Percentiles rank a stretch among this genome's conserved stretches.
Conservation (phyloP, 805 yeast genomes). For the Yarrowia divulgata region DNA sequence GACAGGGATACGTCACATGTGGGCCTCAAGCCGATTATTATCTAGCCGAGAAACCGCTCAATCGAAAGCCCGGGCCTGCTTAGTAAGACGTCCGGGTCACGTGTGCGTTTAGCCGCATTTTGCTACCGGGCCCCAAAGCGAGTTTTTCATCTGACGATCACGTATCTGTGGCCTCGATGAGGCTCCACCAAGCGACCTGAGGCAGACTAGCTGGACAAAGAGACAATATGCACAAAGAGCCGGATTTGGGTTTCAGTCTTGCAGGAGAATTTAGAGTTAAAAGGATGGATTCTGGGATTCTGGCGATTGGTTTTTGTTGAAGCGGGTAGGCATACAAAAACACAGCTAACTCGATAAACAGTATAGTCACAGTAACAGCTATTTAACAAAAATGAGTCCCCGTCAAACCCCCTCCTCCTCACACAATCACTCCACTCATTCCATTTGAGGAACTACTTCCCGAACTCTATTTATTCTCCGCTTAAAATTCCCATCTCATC, state of each 20-base stretch:
- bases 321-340: background rate
- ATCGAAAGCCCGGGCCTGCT: too few species aligned
- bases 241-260: background rate
- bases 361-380: background rate
- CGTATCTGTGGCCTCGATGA: constrained; percentile 38
- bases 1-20: constrained; percentile 31
- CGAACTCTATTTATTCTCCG: constrained; percentile 26
- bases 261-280: background rate
- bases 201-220: constrained; percentile 23
- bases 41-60: background rate
- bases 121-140: background rate
- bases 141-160: constrained; percentile 18
- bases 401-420: background rate
- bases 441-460: background rate
- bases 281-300: background rate
- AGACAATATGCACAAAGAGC: constrained; percentile 6
- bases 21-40: background rate
- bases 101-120: background rate
- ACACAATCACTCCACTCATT: background rate
- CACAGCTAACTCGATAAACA: background rate
- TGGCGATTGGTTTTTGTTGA: background rate
- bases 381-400: background rate
- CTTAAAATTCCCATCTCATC: constrained; percentile 39
- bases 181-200: constrained; percentile 37
- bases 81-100: too few species aligned